Evolutionary conservation across 805 yeast species (phyloP).

Genomic region (Ogataea dorogensis): DNA sequence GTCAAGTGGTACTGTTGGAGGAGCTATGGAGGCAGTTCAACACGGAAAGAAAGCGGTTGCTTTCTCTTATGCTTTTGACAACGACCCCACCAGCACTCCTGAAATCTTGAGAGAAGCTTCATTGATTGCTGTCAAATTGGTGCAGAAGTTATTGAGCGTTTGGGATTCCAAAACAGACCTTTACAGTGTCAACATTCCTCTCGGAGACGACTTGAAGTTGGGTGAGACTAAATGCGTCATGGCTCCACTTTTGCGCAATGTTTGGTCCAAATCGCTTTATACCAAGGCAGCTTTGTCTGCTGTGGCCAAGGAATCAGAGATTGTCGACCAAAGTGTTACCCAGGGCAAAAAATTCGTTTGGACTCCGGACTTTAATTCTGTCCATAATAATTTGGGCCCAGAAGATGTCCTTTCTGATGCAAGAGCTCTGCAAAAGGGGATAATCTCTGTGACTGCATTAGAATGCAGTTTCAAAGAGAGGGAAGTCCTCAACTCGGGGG

Average conservation of each 20-base stretch:
- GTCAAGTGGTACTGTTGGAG: constrained; percentile 95
- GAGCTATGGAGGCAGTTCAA: constrained; percentile 90
- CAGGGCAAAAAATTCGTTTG: constrained; percentile 61
- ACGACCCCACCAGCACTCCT: constrained; percentile 45
- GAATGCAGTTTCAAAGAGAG: constrained; percentile 66
- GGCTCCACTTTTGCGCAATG: constrained; percentile 78
- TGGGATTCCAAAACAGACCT: constrained; percentile 66
- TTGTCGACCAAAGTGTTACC: constrained; percentile 45
- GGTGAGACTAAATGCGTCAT: constrained; percentile 60
- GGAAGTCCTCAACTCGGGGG: constrained; percentile 49
- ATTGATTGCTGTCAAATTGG: constrained; percentile 59
- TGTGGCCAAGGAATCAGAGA: constrained; percentile 33
- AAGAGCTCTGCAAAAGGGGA: constrained; percentile 61
- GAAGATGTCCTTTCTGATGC: constrained; percentile 60
- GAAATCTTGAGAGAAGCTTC: constrained; percentile 63
- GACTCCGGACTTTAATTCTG: constrained; percentile 78
- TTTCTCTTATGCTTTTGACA: constrained; percentile 77
- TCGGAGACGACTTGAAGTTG: constrained; percentile 50
- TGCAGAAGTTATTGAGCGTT: constrained; percentile 53
- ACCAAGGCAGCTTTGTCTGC: constrained; percentile 12
- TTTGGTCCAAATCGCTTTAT: constrained; percentile 54
- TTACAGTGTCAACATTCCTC: constrained; percentile 82
- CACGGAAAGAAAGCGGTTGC: constrained; percentile 73
- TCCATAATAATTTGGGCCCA: constrained; percentile 50
- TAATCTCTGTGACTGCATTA: constrained; percentile 65